Conservation (phyloP, 495 filamentous ascomycete genomes). For the Bryoglossum gracile region DNA sequence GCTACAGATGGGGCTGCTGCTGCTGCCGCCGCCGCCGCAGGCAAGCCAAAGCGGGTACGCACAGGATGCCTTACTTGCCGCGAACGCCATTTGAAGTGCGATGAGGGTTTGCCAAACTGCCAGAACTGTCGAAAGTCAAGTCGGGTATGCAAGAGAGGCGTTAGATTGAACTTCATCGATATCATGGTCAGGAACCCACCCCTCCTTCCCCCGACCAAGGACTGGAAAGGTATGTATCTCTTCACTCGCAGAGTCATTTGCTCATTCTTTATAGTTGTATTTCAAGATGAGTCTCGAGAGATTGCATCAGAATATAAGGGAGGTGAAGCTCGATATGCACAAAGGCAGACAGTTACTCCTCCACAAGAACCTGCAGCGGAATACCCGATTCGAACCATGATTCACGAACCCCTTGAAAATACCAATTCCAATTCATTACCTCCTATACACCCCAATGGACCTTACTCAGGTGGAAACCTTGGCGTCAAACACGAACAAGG, state of each 20-base stretch:
- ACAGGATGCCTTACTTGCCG: slow-evolving; percentile 76
- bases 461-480: slow-evolving; percentile 16
- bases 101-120: slow-evolving; percentile 75
- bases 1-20: slow-evolving; percentile 17
- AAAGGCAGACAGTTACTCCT: slow-evolving; percentile 32
- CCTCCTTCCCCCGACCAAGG: slow-evolving; percentile 49
- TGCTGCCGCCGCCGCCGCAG: slow-evolving; percentile 31
- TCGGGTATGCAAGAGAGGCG: slow-evolving; percentile 75
- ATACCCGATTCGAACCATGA: slow-evolving; percentile 17
- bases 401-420: slow-evolving; percentile 1
- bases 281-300: slow-evolving; percentile 82
- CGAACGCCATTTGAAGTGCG: slow-evolving; percentile 60
- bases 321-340: slow-evolving; percentile 67
- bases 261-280: slow-evolving; percentile 42
- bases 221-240: slow-evolving; percentile 53
- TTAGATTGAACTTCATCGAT: slow-evolving; percentile 91
- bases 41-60: slow-evolving; percentile 57
- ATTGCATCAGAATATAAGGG: slow-evolving; percentile 92
- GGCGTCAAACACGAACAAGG: slow-evolving; percentile 11
- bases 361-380: slow-evolving; percentile 19
- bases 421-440: slow-evolving; percentile 17
- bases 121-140: slow-evolving; percentile 84
- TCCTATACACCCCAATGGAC: slow-evolving; percentile 20
- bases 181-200: slow-evolving; percentile 67
- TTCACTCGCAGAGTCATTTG: background rate